Percentiles rank a stretch among this genome's conserved stretches.
These are phyloP conservation scores for Lepidium aucheri DNA, from an alignment of 345 rosid species.

Conservation along the genomic window DNA sequence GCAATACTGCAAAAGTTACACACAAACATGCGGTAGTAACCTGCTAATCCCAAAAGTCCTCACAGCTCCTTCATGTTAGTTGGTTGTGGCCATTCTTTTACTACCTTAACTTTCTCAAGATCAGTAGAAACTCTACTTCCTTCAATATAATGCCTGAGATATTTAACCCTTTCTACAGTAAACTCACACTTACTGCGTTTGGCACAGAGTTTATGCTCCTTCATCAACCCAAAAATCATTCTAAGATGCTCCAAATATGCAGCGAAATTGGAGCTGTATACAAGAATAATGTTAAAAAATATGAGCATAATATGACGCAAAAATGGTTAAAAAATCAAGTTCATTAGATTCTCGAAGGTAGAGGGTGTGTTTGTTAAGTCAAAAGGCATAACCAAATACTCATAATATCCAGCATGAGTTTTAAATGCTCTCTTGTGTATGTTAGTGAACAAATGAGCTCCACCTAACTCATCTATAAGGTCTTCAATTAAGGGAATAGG, in stretches of 20 bases:
- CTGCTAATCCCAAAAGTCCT: no score
- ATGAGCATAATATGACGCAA: neutral
- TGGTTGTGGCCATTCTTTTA: no score
- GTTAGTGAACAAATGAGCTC: fast-evolving
- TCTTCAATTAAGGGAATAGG: neutral
- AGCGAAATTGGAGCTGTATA: neutral
- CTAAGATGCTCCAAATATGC: neutral
- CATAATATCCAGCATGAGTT: neutral
- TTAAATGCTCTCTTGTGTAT: neutral
- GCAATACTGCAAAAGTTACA: no score
- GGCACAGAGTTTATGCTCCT: no score
- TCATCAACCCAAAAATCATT: no score
- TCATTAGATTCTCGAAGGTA: neutral
- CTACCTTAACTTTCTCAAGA: no score
- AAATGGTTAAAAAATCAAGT: fast-evolving
- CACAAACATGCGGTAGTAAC: no score
- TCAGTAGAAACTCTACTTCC: no score
- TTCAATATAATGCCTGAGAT: no score
- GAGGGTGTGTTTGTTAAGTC: neutral
- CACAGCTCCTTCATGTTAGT: no score
- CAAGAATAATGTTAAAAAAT: neutral
- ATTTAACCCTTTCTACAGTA: no score
- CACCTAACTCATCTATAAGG: neutral
- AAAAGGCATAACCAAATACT: neutral
- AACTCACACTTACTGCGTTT: no score